Conservation (phyloP, 176 grass and related monocot genomes). For the Cymbopogon citratus region DNA sequence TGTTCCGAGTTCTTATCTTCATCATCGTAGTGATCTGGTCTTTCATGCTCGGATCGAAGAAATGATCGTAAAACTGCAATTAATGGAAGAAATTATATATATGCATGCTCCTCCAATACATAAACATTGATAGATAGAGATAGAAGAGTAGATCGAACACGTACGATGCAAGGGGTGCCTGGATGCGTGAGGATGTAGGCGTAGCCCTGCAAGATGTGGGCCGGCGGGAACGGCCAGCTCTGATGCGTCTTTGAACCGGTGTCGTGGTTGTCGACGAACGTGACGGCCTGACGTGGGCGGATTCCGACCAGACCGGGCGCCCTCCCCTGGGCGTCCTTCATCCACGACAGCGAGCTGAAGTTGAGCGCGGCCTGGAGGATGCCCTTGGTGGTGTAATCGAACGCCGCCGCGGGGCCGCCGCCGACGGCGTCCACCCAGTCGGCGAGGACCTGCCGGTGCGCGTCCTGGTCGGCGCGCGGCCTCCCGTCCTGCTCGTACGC, state of each 20-base stretch:
- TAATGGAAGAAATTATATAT: background rate
- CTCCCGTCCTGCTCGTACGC: constrained; percentile 31
- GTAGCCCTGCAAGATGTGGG: constrained; percentile 52
- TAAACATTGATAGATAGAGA: too few relatives aligned
- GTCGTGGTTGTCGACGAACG: constrained; percentile 65
- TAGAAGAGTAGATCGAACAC: too few relatives aligned
- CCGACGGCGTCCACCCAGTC: constrained; percentile 42
- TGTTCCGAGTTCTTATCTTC: background rate
- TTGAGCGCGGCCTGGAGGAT: constrained; percentile 46
- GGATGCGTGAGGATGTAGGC: constrained; percentile 56
- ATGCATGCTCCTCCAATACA: too few relatives aligned
- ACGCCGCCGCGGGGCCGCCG: constrained; percentile 28
- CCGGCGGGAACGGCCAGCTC: constrained; percentile 49
- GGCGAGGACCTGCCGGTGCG: constrained; percentile 35
- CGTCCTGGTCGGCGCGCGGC: constrained; percentile 40
- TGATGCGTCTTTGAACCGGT: constrained; percentile 47
- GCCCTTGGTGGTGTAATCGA: constrained; percentile 65
- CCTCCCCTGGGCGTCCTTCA: constrained; percentile 36
- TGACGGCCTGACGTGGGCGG: constrained; percentile 46
- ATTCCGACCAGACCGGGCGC: constrained; percentile 51
- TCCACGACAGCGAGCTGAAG: constrained; percentile 27
- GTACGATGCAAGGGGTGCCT: constrained; percentile 47
- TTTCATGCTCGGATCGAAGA: background rate
- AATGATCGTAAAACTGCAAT: constrained; percentile 6
- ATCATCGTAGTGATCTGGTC: background rate